A percentile compares a stretch with the other conserved stretches of the same genome.
Conservation (phyloP, 371 early-diverging fungal genomes). For the Mortierella sp. region DNA sequence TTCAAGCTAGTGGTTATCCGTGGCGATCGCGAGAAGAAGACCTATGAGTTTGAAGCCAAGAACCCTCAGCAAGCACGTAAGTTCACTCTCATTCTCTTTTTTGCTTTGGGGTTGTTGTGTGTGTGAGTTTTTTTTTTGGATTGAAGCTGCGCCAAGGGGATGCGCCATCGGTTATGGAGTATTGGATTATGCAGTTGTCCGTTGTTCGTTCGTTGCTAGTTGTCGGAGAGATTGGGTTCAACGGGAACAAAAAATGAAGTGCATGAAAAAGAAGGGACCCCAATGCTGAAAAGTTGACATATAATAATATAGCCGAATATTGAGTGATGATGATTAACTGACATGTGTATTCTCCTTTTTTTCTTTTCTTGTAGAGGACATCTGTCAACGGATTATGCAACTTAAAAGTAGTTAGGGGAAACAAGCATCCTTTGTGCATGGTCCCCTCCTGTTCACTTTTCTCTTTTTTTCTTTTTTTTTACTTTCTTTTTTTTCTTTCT, state of each 20-base stretch:
- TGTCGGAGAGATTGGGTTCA: slow-evolving; percentile 1
- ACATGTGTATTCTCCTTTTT: slow-evolving; percentile 9
- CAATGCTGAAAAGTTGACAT: background rate
- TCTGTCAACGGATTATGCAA: slow-evolving; percentile 54
- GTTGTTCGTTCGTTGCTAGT: too few species aligned
- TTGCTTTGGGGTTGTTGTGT: background rate
- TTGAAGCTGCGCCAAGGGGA: background rate
- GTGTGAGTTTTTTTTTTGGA: background rate
- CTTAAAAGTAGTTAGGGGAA: slow-evolving; percentile 37
- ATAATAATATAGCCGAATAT: background rate
- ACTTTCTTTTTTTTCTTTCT: background rate
- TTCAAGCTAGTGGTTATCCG: slow-evolving; percentile 82
- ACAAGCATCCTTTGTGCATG: background rate
- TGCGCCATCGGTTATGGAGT: slow-evolving; percentile 7
- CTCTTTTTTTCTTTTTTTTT: slow-evolving; percentile 1
- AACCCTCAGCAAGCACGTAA: slow-evolving; percentile 78
- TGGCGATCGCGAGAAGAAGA: slow-evolving; percentile 75
- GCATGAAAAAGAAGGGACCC: background rate
- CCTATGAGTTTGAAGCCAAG: slow-evolving; percentile 85
- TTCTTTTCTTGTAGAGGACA: slow-evolving; percentile 22
- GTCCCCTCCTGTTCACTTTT: background rate
- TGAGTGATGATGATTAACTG: slow-evolving; percentile 2
- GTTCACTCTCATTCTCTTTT: slow-evolving; percentile 35
- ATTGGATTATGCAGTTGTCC: slow-evolving; percentile 11
- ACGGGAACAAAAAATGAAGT: background rate